These are phyloP conservation scores for Xylariales sp. DNA, from an alignment of 2,329 filamentous ascomycete species.

Conservation along the genomic window DNA sequence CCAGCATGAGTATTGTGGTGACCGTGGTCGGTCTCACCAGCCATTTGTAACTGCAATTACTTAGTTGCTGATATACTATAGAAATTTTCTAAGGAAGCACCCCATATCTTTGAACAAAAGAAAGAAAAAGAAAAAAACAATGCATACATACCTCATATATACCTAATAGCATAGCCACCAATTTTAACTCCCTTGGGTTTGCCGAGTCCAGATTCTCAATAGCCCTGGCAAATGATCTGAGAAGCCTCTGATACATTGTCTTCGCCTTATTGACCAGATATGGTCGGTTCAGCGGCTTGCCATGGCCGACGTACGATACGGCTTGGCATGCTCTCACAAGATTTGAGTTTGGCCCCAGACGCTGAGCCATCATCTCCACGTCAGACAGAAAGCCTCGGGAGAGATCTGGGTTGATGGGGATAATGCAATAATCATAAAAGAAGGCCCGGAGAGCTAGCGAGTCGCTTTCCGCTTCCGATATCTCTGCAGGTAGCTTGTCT, in stretches of 20 bases:
- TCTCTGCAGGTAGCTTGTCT: constrained; percentile 12
- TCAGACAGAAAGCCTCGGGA: constrained; percentile 14
- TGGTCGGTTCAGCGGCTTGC: constrained; percentile 13
- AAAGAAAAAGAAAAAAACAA: no score
- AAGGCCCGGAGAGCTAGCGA: constrained; percentile 13
- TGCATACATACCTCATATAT: constrained; percentile 15
- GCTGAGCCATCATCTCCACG: constrained; percentile 11
- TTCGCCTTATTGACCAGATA: constrained; percentile 9
- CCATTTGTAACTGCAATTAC: no score
- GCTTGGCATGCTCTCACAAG: constrained; percentile 16
- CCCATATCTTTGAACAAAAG: no score
- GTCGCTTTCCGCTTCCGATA: constrained; percentile 11
- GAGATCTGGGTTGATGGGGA: constrained; percentile 11
- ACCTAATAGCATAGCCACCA: constrained; percentile 15
- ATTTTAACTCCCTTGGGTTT: constrained; percentile 8
- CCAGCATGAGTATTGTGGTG: constrained; percentile 12
- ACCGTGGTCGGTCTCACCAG: constrained; percentile 8
- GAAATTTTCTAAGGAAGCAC: no score
- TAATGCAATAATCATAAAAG: constrained; percentile 17
- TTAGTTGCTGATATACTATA: no score
- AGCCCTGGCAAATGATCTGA: constrained; percentile 10
- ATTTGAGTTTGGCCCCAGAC: constrained; percentile 12
- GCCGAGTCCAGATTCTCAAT: constrained; percentile 9
- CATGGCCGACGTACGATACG: constrained; percentile 14
- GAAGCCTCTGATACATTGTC: constrained; percentile 12